Percentiles rank a stretch among this genome's conserved stretches.
These are phyloP conservation scores for Vachellia collinsii DNA, from an alignment of 306 rosid genomes.

Conservation along the genomic window DNA sequence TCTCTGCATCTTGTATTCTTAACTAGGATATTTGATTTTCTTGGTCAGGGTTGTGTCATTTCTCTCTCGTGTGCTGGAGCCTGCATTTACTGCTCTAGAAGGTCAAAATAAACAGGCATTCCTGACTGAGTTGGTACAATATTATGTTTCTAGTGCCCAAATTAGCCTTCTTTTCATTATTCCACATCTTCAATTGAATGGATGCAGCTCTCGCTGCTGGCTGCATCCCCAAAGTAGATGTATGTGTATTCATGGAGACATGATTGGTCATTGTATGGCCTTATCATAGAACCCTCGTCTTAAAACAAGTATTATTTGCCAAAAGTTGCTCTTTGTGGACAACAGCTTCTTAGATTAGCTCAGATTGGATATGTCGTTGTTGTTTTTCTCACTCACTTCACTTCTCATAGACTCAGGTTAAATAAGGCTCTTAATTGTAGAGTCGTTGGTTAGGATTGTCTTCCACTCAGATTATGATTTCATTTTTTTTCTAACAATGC, in stretches of 20 bases:
- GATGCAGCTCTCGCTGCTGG: background rate
- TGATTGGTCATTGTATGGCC: background rate
- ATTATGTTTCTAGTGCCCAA: constrained; percentile 23
- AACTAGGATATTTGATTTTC: constrained; percentile 37
- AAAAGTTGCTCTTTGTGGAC: background rate
- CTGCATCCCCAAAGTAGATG: constrained; percentile 20
- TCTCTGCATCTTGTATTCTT: constrained; percentile 14
- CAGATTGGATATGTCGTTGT: background rate
- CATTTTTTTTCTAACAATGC: constrained; percentile 6
- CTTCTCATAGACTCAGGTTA: background rate
- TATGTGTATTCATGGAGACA: background rate
- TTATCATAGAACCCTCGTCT: background rate
- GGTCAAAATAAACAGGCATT: constrained; percentile 97
- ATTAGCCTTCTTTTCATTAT: background rate
- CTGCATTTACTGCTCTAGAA: constrained; percentile 91
- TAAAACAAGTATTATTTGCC: constrained; percentile 14
- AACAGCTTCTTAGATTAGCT: background rate
- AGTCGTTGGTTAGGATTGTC: background rate
- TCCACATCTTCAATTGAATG: constrained; percentile 19
- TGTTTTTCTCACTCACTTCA: background rate
- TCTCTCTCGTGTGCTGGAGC: constrained; percentile 95
- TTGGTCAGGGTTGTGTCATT: constrained; percentile 85
- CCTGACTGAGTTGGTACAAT: constrained; percentile 79
- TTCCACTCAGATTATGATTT: background rate
- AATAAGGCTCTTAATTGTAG: background rate